These are phyloP conservation scores for Calocybe cyanea DNA, from an alignment of 768 basidiomycete species.

Conservation along the genomic window DNA sequence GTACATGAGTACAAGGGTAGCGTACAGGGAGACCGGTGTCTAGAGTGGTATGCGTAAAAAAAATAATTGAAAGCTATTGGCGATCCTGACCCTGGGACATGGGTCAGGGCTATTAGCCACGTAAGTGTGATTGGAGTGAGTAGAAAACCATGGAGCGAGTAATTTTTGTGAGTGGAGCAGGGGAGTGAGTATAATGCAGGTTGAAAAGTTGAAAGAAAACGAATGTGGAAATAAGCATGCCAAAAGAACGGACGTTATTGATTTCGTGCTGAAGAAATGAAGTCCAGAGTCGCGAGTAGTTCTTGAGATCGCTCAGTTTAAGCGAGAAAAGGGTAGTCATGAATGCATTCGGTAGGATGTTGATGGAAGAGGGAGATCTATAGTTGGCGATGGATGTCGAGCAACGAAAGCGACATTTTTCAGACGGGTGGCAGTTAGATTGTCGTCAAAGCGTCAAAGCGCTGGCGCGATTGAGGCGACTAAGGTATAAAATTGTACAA, in stretches of 20 bases:
- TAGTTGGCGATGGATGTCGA: background rate
- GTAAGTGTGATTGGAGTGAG: background rate
- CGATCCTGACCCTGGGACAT: conserved; percentile 6
- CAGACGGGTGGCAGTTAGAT: conserved; percentile 18
- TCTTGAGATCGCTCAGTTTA: conserved; percentile 12
- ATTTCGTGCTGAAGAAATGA: conserved; percentile 11
- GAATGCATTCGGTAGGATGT: conserved; percentile 8
- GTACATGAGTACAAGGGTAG: conserved; percentile 19
- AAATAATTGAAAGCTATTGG: conserved; percentile 4
- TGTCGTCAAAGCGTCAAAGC: conserved; percentile 18
- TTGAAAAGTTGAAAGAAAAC: conserved; percentile 3
- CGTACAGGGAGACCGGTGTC: conserved; percentile 17
- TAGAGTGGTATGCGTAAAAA: conserved; percentile 18
- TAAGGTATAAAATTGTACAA: conserved; percentile 19
- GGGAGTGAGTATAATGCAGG: conserved; percentile 1
- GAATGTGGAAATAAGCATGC: conserved; percentile 6
- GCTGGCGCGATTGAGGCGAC: conserved; percentile 22
- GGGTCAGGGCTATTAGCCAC: background rate
- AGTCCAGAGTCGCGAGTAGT: conserved; percentile 11
- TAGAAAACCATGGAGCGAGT: conserved; percentile 1
- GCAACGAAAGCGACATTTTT: conserved; percentile 24
- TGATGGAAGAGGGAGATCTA: conserved; percentile 11
- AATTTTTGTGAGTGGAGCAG: conserved; percentile 1
- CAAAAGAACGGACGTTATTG: conserved; percentile 9
- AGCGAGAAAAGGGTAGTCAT: conserved; percentile 1